Evolutionary conservation across 352 stramenopile genomes (phyloP).

Genomic region (Lagenidium giganteum): DNA sequence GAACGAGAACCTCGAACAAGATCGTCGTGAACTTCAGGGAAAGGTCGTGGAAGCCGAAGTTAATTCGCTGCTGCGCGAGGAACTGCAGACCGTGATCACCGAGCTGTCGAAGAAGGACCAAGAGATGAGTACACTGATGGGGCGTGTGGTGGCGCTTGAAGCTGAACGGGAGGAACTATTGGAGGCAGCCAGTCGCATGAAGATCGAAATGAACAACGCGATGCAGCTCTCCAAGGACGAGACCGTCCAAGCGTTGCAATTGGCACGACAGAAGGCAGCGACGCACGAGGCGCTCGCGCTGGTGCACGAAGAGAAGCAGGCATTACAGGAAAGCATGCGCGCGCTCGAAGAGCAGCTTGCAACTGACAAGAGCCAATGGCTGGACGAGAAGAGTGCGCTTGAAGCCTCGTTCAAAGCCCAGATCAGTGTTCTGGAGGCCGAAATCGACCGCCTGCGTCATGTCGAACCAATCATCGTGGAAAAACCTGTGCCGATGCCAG

Average conservation of each 20-base stretch:
- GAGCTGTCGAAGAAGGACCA: slow-evolving; percentile 24
- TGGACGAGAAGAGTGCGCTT: slow-evolving; percentile 10
- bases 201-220: slow-evolving; percentile 23
- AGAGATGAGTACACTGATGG: slow-evolving; percentile 46
- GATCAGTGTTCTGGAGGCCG: neutral
- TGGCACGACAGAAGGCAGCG: slow-evolving; percentile 50
- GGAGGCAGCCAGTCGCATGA: too few species aligned
- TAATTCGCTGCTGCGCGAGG: too few species aligned
- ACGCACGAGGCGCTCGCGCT: slow-evolving; percentile 54
- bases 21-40: neutral
- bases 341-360: slow-evolving; percentile 13
- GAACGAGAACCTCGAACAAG: neutral
- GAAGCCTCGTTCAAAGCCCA: neutral
- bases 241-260: slow-evolving; percentile 66
- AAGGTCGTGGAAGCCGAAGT: too few species aligned
- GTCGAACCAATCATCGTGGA: slow-evolving; percentile 9
- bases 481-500: slow-evolving; percentile 7
- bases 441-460: neutral
- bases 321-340: slow-evolving; percentile 28
- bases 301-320: slow-evolving; percentile 50
- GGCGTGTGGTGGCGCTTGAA: slow-evolving; percentile 31
- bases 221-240: slow-evolving; percentile 64
- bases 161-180: slow-evolving; percentile 19
- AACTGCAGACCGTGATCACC: slow-evolving; percentile 10
- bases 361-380: neutral